These are phyloP conservation scores for Fistulifera pelliculosa DNA, from an alignment of 108 stramenopile genomes.

Conservation along the genomic window DNA sequence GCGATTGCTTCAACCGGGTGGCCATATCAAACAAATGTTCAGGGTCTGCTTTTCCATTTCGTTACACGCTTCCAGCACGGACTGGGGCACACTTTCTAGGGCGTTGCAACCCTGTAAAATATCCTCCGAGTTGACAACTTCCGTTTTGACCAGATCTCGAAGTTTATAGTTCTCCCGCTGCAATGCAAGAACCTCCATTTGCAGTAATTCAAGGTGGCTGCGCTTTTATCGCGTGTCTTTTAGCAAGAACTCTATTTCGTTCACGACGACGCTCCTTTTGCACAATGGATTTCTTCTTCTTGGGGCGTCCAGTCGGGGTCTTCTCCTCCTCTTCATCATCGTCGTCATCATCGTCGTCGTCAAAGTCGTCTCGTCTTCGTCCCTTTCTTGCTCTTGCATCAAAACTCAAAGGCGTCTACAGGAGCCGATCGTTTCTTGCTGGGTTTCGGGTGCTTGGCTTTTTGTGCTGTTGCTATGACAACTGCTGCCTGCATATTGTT, in stretches of 20 bases:
- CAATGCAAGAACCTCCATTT: slow-evolving; percentile 3
- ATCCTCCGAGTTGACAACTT: neutral
- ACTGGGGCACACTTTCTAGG: slow-evolving; percentile 2
- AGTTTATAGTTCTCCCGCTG: slow-evolving; percentile 4
- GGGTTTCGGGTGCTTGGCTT: neutral
- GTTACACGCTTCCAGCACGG: slow-evolving; percentile 2
- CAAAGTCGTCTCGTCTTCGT: neutral
- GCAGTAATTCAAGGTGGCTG: neutral
- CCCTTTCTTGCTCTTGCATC: neutral
- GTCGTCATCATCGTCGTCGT: neutral
- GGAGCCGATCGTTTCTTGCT: neutral
- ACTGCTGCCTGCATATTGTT: neutral
- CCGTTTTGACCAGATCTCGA: neutral
- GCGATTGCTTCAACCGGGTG: slow-evolving; percentile 77
- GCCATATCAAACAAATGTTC: slow-evolving; percentile 52
- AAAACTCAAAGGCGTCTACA: too few species aligned
- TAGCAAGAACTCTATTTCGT: slow-evolving; percentile 5
- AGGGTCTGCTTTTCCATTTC: neutral
- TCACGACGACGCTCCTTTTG: slow-evolving; percentile 5
- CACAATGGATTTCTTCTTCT: slow-evolving; percentile 4
- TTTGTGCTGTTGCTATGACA: slow-evolving; percentile 3
- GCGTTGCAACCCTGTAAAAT: slow-evolving; percentile 1
- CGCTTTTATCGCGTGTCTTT: slow-evolving; percentile 5
- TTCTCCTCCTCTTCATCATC: neutral
- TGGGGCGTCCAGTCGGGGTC: neutral